phyloP scores from a whole-genome alignment of 2,329 filamentous ascomycete species.

The Emergomyces pasteurianus region DNA sequence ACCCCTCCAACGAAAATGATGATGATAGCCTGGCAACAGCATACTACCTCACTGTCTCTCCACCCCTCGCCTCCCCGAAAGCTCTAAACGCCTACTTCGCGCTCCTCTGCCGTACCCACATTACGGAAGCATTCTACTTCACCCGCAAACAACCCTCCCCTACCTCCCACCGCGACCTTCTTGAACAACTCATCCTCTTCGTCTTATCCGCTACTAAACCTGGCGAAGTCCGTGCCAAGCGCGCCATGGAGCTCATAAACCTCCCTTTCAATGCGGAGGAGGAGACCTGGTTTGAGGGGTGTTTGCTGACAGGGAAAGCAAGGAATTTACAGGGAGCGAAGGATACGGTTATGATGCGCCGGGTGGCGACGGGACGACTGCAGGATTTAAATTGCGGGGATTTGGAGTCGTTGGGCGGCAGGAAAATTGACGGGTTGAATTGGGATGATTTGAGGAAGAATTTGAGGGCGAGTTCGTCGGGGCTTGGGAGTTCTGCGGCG shows the following conservation, averaged over 20 bases:
- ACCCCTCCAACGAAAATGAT: not conserved
- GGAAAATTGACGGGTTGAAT: constrained; percentile 38
- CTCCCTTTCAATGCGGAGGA: constrained; percentile 60
- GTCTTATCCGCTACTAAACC: constrained; percentile 38
- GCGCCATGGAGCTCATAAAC: constrained; percentile 58
- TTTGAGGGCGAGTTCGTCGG: constrained; percentile 12
- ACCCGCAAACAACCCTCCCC: constrained; percentile 52
- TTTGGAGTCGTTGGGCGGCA: constrained; percentile 30
- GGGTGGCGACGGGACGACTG: constrained; percentile 52
- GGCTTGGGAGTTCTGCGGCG: not conserved
- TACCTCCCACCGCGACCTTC: constrained; percentile 50
- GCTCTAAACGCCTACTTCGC: constrained; percentile 57
- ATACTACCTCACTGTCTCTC: constrained; percentile 66
- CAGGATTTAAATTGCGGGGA: constrained; percentile 21
- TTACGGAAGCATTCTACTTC: constrained; percentile 64
- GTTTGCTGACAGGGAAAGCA: constrained; percentile 52
- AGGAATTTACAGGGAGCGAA: constrained; percentile 52
- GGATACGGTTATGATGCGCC: constrained; percentile 63
- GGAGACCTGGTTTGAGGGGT: constrained; percentile 62
- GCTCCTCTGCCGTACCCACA: constrained; percentile 53
- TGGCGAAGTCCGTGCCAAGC: constrained; percentile 36
- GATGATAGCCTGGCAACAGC: constrained; percentile 58
- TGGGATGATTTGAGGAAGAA: constrained; percentile 38
- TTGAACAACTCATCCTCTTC: constrained; percentile 52
- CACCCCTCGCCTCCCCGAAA: constrained; percentile 52